Conservation (phyloP, 441 rosid species). For the Biscutella laevigata region DNA sequence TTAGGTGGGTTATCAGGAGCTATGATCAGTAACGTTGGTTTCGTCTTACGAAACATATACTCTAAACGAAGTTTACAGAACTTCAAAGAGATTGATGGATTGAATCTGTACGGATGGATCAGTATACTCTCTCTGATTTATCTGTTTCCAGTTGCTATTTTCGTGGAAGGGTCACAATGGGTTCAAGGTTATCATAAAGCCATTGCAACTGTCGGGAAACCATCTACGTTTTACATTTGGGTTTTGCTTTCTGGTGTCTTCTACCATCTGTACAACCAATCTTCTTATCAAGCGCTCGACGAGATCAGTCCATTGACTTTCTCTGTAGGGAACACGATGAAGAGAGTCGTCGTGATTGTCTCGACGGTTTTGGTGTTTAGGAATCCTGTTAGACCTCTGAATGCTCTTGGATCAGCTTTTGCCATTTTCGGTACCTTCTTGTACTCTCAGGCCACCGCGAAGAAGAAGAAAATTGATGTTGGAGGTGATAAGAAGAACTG, state of each 20-base stretch:
- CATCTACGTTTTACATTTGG: constrained; percentile 75
- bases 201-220: constrained; percentile 50
- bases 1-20: constrained; percentile 76
- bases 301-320: constrained; percentile 90
- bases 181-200: constrained; percentile 71
- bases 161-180: constrained; percentile 90
- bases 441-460: constrained; percentile 72
- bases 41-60: constrained; percentile 75
- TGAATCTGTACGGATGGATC: constrained; percentile 81
- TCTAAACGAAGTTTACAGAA: constrained; percentile 70
- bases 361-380: constrained; percentile 84
- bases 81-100: constrained; percentile 77
- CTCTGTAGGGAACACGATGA: constrained; percentile 90
- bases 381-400: constrained; percentile 84
- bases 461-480: constrained; percentile 40
- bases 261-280: constrained; percentile 82
- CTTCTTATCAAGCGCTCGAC: constrained; percentile 90
- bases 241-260: constrained; percentile 78
- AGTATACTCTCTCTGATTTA: constrained; percentile 64
- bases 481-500: constrained; percentile 49
- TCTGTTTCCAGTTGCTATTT: constrained; percentile 68
- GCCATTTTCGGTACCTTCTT: constrained; percentile 84
- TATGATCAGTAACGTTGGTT: constrained; percentile 86
- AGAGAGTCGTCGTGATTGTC: constrained; percentile 87
- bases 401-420: constrained; percentile 86